Evolutionary conservation across 257 asterid species (phyloP), one percentile per base, ranked within the genome.

Genomic region (Scutellaria galericulata): DNA sequence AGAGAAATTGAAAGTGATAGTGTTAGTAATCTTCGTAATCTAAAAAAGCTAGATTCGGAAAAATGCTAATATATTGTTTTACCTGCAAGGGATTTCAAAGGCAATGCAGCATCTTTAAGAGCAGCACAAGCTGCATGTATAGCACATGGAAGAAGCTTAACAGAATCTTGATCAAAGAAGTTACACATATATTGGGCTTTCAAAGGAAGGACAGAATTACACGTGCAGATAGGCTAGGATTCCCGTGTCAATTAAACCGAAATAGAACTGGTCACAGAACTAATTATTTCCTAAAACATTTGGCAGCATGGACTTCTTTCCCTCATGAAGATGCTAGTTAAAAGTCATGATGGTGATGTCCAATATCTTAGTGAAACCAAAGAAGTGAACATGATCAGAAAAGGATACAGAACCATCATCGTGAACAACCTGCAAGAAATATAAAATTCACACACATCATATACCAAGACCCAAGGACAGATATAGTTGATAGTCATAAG

Each of bases 361-460:
- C 45, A 15, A 24, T 37, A 55, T 5, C 31, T 52, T 13, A 12
- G 64, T 5, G 50, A 53, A 56, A 64, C 50, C 51, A 57, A 8
- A 42, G 42, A 24, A 51, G 12, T 42, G 48, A 57, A 74, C 60
- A 72, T 9, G 69, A 56, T 47, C 2, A 7, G 58, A 70, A 39
- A 88, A 91, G 96, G 98, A 93, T 93, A 93, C 96, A 52, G 97
- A 92, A 73, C 98, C 98, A 88, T 91, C 98, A 73, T 93, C 98
- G 5, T 89, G 90, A 75, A 88, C 89, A 79, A 89, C 98, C 97
- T 90, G 91, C 78, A 80, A 74, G 60, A 70, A 71, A 76, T 18
- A 12, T 5, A 15, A 45, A 62, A 54, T 66, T 37, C 77, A 56
- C 10, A 45, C 35, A 66, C 63, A 61, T 6, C 56, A 46, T 51